A percentile compares a stretch with the other conserved stretches of the same genome.
Evolutionary conservation across 495 filamentous ascomycete genomes (phyloP).

Genomic region (Trichoderma erinaceum): DNA sequence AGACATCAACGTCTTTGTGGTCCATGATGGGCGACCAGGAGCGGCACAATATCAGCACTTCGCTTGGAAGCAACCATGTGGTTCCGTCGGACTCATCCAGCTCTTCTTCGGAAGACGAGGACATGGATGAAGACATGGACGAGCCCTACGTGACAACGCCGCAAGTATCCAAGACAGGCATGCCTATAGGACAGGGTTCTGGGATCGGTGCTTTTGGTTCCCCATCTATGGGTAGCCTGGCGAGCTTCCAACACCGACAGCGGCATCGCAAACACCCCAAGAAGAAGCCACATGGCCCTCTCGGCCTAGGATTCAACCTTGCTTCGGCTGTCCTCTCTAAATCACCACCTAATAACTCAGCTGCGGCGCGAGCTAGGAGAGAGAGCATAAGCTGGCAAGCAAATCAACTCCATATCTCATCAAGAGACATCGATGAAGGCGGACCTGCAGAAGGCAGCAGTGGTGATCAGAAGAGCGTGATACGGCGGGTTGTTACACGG

Average conservation of each 20-base stretch:
- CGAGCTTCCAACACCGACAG: constrained; percentile 74
- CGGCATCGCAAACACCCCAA: constrained; percentile 53
- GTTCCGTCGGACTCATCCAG: constrained; percentile 73
- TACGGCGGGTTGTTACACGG: constrained; percentile 69
- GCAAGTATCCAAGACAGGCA: constrained; percentile 49
- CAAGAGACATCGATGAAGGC: constrained; percentile 42
- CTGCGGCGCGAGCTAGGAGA: constrained; percentile 46
- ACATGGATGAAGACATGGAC: constrained; percentile 76
- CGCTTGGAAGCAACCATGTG: constrained; percentile 76
- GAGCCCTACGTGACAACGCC: constrained; percentile 69
- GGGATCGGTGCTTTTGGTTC: constrained; percentile 52
- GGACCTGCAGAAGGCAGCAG: constrained; percentile 35
- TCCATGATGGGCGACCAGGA: constrained; percentile 53
- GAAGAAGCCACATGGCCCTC: constrained; percentile 32
- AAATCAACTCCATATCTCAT: constrained; percentile 75
- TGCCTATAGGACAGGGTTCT: constrained; percentile 49
- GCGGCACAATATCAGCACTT: constrained; percentile 70
- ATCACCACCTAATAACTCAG: constrained; percentile 39
- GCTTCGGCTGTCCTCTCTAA: constrained; percentile 31
- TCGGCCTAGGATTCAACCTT: constrained; percentile 35
- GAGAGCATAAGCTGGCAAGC: constrained; percentile 85
- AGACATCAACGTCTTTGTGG: constrained; percentile 38
- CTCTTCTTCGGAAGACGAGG: constrained; percentile 67
- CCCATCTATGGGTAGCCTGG: constrained; percentile 61
- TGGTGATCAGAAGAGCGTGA: constrained; percentile 46